Evolutionary conservation across 345 rosid species (phyloP), one percentile per base, ranked within the genome.

Genomic region (Firmiana major): DNA sequence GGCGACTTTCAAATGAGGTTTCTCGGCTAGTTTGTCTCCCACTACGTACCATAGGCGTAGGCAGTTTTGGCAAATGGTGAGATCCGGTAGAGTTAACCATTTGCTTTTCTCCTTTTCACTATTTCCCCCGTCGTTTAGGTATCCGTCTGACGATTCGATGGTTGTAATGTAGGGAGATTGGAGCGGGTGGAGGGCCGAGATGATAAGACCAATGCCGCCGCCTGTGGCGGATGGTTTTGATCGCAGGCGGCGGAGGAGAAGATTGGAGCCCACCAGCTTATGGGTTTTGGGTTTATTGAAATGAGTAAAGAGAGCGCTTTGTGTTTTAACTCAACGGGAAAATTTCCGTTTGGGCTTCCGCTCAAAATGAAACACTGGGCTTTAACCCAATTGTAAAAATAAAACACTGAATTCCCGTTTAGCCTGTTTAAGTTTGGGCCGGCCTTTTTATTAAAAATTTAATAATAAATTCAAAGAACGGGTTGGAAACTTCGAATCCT

Each of bases 81-180:
- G 34, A n/a, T n/a, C 34, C 34, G 96, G 96, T 62, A 92, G 76
- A 71, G 90, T 88, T 55, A 92, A 79, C 93, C 97, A 94, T 75
- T 87, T 88, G 11, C 87, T 92, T 73, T 75, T 74, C 11, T 67
- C 67, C 46, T 53, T 66, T 17, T 70, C 48, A 19, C 28, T 48
- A 49, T 70, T 38, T 17, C 26, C 31, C 6, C 26, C 54, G 9
- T 31, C 75, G 8, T 51, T 63, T 60, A 34, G 21, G 66, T 55
- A 16, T 28, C 9, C 12, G 0, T 65, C 16, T 11, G 53, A 36
- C 59, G 65, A n/a, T 15, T 49, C 45, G 64, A 67, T 43, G 58
- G 73, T 26, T 73, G 81, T 26, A 48, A 15, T 78, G 85, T 60
- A 84, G 63, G 75, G 68, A 19, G 82, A 81, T 22, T 38, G 81